phyloP scores from a whole-genome alignment of 2,329 filamentous ascomycete species.

The Neofusicoccum sp. region DNA sequence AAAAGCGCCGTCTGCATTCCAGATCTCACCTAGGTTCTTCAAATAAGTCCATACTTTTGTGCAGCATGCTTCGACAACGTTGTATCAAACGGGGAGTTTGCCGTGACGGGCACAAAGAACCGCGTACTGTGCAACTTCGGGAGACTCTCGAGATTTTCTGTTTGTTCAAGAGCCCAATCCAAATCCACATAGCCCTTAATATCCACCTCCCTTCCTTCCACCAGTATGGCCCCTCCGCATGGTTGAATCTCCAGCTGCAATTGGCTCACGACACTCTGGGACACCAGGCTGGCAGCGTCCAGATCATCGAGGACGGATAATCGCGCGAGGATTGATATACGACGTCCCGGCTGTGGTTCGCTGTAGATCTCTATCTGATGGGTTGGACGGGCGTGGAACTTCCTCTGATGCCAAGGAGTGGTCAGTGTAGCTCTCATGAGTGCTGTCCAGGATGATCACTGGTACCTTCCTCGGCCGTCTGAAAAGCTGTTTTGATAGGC shows the following conservation, averaged over 20 bases:
- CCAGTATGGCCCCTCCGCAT: background rate
- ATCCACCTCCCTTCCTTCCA: background rate
- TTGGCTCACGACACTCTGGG: background rate
- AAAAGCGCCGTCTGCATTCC: no score
- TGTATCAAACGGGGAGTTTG: background rate
- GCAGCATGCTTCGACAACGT: background rate
- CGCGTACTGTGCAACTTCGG: background rate
- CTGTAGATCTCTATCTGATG: background rate
- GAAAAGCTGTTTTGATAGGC: no score
- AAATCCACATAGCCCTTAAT: background rate
- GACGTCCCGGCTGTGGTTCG: background rate
- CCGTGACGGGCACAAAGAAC: background rate
- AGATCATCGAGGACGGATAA: background rate
- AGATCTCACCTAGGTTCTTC: no score
- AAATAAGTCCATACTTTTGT: background rate
- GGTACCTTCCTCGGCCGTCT: no score
- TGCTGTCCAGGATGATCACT: no score
- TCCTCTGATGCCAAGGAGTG: no score
- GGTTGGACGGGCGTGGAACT: background rate
- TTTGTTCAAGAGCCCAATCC: background rate
- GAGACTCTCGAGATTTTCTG: background rate
- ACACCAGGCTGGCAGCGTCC: background rate
- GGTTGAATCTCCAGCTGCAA: background rate
- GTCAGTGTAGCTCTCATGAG: no score
- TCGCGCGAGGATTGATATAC: background rate